Conservation (phyloP, 306 rosid genomes). For the Cucurbita argyrosperma region DNA sequence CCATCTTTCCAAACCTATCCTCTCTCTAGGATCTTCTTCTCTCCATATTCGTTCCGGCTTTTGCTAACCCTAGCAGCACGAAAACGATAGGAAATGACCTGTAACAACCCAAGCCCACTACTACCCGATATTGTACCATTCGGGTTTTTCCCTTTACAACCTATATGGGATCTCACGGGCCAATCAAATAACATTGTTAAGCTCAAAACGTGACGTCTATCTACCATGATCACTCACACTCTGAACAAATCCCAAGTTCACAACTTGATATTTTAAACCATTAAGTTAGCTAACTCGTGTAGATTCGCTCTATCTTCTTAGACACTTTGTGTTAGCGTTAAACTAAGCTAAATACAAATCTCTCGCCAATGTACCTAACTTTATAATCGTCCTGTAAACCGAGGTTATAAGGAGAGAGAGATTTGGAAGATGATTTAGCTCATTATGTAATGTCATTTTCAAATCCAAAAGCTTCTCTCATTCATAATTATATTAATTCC, state of each 20-base stretch:
- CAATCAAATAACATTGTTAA: too few relatives aligned
- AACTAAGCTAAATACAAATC: too few relatives aligned
- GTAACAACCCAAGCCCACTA: too few relatives aligned
- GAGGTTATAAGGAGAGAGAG: neutral
- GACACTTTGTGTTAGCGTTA: too few relatives aligned
- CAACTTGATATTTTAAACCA: neutral
- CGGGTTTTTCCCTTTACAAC: too few relatives aligned
- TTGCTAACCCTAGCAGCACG: too few relatives aligned
- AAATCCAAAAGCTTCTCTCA: slow-evolving; percentile 33
- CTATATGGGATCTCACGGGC: too few relatives aligned
- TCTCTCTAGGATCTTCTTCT: slow-evolving; percentile 3
- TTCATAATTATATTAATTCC: slow-evolving; percentile 11
- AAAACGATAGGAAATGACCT: too few relatives aligned
- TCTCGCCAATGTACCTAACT: neutral
- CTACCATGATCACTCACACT: too few relatives aligned
- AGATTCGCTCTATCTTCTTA: neutral
- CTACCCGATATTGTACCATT: too few relatives aligned
- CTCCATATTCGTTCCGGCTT: neutral
- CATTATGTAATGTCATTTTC: slow-evolving; percentile 16
- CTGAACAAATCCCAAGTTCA: neutral
- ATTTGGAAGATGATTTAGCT: neutral
- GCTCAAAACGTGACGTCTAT: too few relatives aligned
- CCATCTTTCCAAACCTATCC: slow-evolving; percentile 2
- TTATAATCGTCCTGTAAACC: too few relatives aligned
- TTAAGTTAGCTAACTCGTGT: neutral